These are phyloP conservation scores for Dendrobium catenatum DNA, from an alignment of 106 monocot species.

Conservation along the genomic window DNA sequence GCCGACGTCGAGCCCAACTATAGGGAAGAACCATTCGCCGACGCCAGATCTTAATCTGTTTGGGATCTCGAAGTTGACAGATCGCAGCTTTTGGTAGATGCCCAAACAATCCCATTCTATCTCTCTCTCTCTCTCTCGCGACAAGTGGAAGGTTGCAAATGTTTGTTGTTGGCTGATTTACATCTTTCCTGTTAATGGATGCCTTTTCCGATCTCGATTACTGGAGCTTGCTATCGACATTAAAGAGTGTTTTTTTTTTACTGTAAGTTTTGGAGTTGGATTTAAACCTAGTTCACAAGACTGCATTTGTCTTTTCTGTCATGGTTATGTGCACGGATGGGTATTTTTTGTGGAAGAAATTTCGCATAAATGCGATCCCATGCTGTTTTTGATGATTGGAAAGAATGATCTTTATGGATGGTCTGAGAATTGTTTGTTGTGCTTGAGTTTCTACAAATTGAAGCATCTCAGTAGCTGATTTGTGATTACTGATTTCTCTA, in stretches of 20 bases:
- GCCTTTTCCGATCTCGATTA: background rate
- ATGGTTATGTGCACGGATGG: background rate
- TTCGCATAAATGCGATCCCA: background rate
- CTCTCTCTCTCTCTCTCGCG: background rate
- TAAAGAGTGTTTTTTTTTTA: background rate
- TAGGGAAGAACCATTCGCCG: background rate
- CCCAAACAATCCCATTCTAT: background rate
- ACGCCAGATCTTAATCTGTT: background rate
- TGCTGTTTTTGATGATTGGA: background rate
- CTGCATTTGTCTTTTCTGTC: background rate
- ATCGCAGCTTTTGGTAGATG: slow-evolving; percentile 4
- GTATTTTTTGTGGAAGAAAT: background rate
- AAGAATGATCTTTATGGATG: background rate
- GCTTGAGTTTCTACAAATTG: too few species aligned
- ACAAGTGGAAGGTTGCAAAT: background rate
- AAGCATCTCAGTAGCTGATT: too few species aligned
- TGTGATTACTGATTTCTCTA: too few species aligned
- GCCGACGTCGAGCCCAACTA: background rate
- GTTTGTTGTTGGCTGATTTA: background rate
- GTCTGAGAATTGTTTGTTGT: background rate
- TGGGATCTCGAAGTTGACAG: background rate
- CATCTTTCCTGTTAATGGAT: background rate
- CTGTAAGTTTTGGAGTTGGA: background rate
- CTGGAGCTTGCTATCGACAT: background rate
- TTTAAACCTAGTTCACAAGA: slow-evolving; percentile 1